Base-by-base conservation (phyloP, 495 filamentous ascomycete genomes). In the Elasticomyces elasticus region DNA sequence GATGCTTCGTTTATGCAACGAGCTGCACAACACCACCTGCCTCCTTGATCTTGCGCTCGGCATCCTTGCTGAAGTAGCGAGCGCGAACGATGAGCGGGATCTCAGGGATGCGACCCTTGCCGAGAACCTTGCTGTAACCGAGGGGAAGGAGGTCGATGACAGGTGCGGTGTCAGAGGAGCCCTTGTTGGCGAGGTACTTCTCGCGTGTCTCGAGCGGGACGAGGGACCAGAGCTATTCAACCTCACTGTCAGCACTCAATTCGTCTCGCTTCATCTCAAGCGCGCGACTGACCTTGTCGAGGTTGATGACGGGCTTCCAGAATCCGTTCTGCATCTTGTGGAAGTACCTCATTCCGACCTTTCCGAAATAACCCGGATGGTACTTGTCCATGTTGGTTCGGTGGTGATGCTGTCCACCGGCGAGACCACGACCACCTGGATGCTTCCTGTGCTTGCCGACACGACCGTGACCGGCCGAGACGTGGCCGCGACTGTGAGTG, bases 321-420 rank as follows among this genome's bases (percentile, higher is more conserved):
- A 86, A 87, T 62, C 88, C 83, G 76, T 87, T 87, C 63, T 80
- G 76, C 67, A 82, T 79, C 76, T 87, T 87, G 79, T 94, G 89
- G 84, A 94, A 85, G 78, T 92, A 89, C 61, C 89, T 76, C 89
- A 94, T 95, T 78, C 89, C 89, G 57, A 95, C 89, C 78, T 95
- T 95, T 74, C 89, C 89, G 75, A 94, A 95, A 84, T 94, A 94
- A 84, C 87, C 87, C 19, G 86, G 86, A 74, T 91, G 86, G 83
- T 86, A 90, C 75, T 92, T 92, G 75, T 94, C 88, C 64, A 94
- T 75, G 76, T 94, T 95, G 64, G 87, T 95, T 59, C 67, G 56
- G 60, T 66, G 64, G 78, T 95, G 89, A 77, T 95, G 89, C 76
- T 86, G 82, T 78, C 89, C 89, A 88, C 89, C 89, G 71, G 89